A percentile compares a stretch with the other conserved stretches of the same genome.
Evolutionary conservation across 129 eudicot genomes (phyloP).

Genomic region (Chrysanthemum lavandulifolium): DNA sequence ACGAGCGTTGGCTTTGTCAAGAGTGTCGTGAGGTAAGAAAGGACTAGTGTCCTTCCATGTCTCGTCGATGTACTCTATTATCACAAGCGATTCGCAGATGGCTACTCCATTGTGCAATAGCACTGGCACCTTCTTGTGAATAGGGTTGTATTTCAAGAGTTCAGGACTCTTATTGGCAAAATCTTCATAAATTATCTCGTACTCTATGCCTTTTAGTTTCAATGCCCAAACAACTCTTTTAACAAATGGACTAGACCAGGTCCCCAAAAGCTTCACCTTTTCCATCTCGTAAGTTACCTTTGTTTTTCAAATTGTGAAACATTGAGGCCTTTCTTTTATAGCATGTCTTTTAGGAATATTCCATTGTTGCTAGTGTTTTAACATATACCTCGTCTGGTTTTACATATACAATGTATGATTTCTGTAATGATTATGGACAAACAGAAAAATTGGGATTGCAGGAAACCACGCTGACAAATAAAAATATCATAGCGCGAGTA

Average conservation of each 20-base stretch:
- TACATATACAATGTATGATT: too few relatives aligned
- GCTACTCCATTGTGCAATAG: constrained; percentile 52
- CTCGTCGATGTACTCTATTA: constrained; percentile 55
- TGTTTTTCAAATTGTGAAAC: neutral
- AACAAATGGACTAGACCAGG: constrained; percentile 57
- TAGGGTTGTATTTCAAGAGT: constrained; percentile 60
- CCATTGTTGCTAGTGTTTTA: neutral
- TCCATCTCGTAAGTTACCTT: constrained; percentile 32
- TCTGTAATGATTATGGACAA: constrained; percentile 8
- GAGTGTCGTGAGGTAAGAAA: constrained; percentile 46
- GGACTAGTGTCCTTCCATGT: constrained; percentile 48
- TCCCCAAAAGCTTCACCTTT: constrained; percentile 54
- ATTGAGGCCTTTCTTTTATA: constrained; percentile 1
- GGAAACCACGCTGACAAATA: too few relatives aligned
- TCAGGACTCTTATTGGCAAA: constrained; percentile 40
- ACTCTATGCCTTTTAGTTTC: constrained; percentile 58
- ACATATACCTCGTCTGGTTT: too few relatives aligned
- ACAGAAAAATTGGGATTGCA: neutral
- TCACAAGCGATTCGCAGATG: constrained; percentile 47
- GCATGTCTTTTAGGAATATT: neutral
- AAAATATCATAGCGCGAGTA: too few relatives aligned
- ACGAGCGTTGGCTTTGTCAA: constrained; percentile 48
- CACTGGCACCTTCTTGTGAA: constrained; percentile 52
- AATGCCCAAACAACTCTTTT: constrained; percentile 52
- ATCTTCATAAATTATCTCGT: constrained; percentile 48